A percentile compares a stretch with the other conserved stretches of the same genome.
Evolutionary conservation across 2,329 filamentous ascomycete genomes (phyloP).

Genomic region (Alternaria solani): DNA sequence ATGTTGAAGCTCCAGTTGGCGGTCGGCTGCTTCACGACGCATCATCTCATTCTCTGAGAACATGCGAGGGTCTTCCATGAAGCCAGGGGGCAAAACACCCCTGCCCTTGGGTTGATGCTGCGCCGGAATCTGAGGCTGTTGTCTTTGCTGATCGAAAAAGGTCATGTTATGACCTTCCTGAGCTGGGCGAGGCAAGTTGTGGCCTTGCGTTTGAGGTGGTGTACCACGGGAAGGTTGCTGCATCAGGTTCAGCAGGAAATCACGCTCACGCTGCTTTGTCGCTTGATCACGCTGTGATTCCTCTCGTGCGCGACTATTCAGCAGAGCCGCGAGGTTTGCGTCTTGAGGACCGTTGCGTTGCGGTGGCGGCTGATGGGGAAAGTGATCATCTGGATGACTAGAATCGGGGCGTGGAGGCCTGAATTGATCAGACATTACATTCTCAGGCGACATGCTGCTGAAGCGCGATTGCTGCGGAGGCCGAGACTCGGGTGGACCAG

Average conservation of each 20-base stretch:
- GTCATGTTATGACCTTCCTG: slow-evolving; percentile 42
- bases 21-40: slow-evolving; percentile 43
- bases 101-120: slow-evolving; percentile 45
- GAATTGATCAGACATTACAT: slow-evolving; percentile 41
- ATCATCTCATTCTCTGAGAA: slow-evolving; percentile 45
- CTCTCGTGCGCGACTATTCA: slow-evolving; percentile 51
- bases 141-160: slow-evolving; percentile 47
- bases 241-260: slow-evolving; percentile 88
- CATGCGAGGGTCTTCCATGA: slow-evolving; percentile 49
- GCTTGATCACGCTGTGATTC: slow-evolving; percentile 49
- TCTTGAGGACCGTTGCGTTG: slow-evolving; percentile 43
- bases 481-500: slow-evolving; percentile 41
- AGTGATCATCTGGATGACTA: slow-evolving; percentile 41
- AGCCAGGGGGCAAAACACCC: slow-evolving; percentile 47
- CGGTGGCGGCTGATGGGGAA: slow-evolving; percentile 41
- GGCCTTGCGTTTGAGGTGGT: slow-evolving; percentile 44
- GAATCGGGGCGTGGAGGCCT: slow-evolving; percentile 43
- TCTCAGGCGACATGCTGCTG: slow-evolving; percentile 48
- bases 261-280: slow-evolving; percentile 70
- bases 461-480: slow-evolving; percentile 43
- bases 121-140: slow-evolving; percentile 43
- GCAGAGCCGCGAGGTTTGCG: slow-evolving; percentile 45
- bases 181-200: slow-evolving; percentile 47
- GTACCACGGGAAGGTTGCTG: slow-evolving; percentile 59
- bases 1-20: slow-evolving; percentile 41